phyloP scores from a whole-genome alignment of 1,284 basidiomycete genomes.

The Cutaneotrichosporon sp. region DNA sequence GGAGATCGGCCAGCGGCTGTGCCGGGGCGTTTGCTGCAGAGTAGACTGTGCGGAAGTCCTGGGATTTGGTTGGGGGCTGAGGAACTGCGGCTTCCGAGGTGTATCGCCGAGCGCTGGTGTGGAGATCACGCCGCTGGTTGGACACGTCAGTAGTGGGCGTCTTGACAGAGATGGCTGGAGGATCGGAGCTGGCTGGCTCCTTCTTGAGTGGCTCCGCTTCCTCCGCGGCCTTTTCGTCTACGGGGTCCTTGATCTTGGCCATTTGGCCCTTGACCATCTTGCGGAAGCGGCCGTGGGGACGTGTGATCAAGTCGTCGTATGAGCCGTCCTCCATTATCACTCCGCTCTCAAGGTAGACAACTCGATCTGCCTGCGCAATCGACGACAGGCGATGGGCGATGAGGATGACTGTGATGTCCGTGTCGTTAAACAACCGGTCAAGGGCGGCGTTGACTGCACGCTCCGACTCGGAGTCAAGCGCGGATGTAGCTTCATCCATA shows the following conservation, averaged over 20 bases:
- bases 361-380: constrained; percentile 51
- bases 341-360: constrained; percentile 52
- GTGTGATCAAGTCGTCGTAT: constrained; percentile 48
- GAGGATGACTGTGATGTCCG: constrained; percentile 53
- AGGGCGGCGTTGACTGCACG: constrained; percentile 49
- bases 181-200: neutral
- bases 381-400: constrained; percentile 53
- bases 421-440: constrained; percentile 48
- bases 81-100: constrained; percentile 26
- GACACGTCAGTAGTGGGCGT: constrained; percentile 11
- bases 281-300: constrained; percentile 40
- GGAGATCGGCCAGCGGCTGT: constrained; percentile 27
- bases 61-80: constrained; percentile 26
- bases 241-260: constrained; percentile 39
- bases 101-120: constrained; percentile 18
- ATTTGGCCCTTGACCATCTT: constrained; percentile 47
- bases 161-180: constrained; percentile 7
- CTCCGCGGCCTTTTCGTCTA: constrained; percentile 8
- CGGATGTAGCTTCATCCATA: constrained; percentile 47
- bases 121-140: constrained; percentile 17
- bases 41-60: constrained; percentile 31
- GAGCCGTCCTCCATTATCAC: constrained; percentile 50
- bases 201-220: neutral
- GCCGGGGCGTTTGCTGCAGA: constrained; percentile 30
- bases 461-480: constrained; percentile 44